These are phyloP conservation scores for Aspergillus sp. DNA, from an alignment of 2,329 filamentous ascomycete genomes.

Conservation along the genomic window DNA sequence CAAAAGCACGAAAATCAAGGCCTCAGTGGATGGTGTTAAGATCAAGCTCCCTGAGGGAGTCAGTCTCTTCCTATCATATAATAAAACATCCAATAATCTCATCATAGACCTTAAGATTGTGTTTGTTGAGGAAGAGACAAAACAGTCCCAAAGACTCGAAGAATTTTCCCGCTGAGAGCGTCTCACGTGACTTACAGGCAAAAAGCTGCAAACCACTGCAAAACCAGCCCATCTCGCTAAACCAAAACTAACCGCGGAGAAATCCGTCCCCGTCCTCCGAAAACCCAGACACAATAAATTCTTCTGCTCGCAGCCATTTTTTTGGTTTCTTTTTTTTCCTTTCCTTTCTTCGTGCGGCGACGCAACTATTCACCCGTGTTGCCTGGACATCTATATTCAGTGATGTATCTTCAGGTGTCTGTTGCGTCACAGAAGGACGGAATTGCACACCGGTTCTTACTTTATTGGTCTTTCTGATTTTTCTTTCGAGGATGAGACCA, in stretches of 20 bases:
- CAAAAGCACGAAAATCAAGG: slow-evolving; percentile 27
- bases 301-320: background rate
- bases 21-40: slow-evolving; percentile 49
- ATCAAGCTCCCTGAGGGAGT: slow-evolving; percentile 46
- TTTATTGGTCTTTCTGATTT: slow-evolving; percentile 54
- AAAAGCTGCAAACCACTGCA: background rate
- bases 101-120: slow-evolving; percentile 45
- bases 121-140: slow-evolving; percentile 23
- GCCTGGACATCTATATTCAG: slow-evolving; percentile 66
- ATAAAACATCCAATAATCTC: slow-evolving; percentile 43
- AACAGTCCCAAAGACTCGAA: slow-evolving; percentile 5
- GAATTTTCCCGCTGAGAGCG: slow-evolving; percentile 16
- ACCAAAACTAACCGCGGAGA: slow-evolving; percentile 13
- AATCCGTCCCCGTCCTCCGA: slow-evolving; percentile 17
- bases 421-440: slow-evolving; percentile 76
- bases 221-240: background rate
- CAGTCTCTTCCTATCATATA: slow-evolving; percentile 56
- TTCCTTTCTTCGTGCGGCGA: slow-evolving; percentile 79
- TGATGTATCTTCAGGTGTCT: slow-evolving; percentile 70
- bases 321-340: slow-evolving; percentile 48
- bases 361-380: slow-evolving; percentile 78
- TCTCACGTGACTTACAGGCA: slow-evolving; percentile 21
- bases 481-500: slow-evolving; percentile 49
- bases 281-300: slow-evolving; percentile 32
- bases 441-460: slow-evolving; percentile 73